Conservation (phyloP, 169 alveolate species). For the Plasmodium knowlesi region DNA sequence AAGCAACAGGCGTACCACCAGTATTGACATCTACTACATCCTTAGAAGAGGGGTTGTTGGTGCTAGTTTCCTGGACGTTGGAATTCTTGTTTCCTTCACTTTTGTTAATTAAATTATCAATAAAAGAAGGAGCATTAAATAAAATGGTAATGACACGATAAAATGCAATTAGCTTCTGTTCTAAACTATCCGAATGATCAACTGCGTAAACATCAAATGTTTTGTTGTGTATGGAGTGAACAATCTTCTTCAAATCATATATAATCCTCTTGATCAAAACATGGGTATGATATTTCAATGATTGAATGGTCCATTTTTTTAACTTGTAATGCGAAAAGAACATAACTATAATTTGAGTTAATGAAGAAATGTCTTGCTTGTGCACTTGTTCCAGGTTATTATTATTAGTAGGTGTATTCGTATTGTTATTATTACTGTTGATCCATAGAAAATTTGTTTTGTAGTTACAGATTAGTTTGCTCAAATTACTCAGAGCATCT, state of each 20-base stretch:
- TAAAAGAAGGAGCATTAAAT: conserved; percentile 62
- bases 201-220: conserved; percentile 41
- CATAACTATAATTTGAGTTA: conserved; percentile 46
- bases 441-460: conserved; percentile 73
- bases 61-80: background rate
- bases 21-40: background rate
- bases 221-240: conserved; percentile 21
- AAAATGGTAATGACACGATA: conserved; percentile 54
- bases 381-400: conserved; percentile 73
- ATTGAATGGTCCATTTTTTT: conserved; percentile 14
- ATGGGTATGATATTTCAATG: conserved; percentile 66
- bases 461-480: conserved; percentile 66
- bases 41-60: background rate
- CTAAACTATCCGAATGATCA: conserved; percentile 71
- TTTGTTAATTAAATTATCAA: conserved; percentile 28
- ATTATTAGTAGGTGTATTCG: background rate
- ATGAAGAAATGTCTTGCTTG: conserved; percentile 64
- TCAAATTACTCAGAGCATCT: conserved; percentile 49
- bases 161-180: conserved; percentile 66
- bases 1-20: background rate
- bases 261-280: conserved; percentile 44
- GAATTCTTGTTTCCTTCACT: background rate
- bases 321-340: conserved; percentile 71
- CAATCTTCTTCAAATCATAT: conserved; percentile 56
- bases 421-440: conserved; percentile 21